Evolutionary conservation across 768 basidiomycete genomes (phyloP).

Genomic region (Erythrobasidium yunnanense): DNA sequence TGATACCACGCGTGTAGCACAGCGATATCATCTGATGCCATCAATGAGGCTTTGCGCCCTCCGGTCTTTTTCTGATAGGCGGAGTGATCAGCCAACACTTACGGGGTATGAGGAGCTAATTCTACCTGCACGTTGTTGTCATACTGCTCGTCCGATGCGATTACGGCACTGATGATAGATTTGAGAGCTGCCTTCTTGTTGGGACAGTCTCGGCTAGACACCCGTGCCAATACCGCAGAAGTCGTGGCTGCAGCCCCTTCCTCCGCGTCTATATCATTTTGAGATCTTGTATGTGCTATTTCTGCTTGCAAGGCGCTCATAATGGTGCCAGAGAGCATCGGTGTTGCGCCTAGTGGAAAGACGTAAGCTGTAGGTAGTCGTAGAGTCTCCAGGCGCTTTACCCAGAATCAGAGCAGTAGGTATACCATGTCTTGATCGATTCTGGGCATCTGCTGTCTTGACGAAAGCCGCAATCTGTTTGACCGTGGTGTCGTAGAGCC

Average conservation of each 20-base stretch:
- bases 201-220: constrained; percentile 13
- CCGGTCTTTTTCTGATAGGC: neutral
- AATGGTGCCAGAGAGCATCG: neutral
- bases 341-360: neutral
- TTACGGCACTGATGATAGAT: neutral
- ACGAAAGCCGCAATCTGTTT: neutral
- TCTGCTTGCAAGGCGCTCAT: neutral
- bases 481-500: neutral
- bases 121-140: neutral
- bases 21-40: constrained; percentile 23
- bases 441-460: neutral
- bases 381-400: neutral
- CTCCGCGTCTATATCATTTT: too few relatives aligned
- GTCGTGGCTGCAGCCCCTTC: neutral
- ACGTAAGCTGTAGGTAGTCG: neutral
- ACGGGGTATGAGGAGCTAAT: neutral
- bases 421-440: neutral
- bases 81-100: neutral
- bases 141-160: neutral
- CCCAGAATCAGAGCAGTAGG: neutral
- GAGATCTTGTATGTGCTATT: neutral
- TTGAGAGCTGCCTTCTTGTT: constrained; percentile 12
- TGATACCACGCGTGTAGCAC: constrained; percentile 21
- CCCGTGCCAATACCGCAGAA: neutral
- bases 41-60: constrained; percentile 1